Evolutionary conservation across 2,329 filamentous ascomycete genomes (phyloP), one percentile per base, ranked within the genome.

Genomic region (Neofusicoccum parvum): DNA sequence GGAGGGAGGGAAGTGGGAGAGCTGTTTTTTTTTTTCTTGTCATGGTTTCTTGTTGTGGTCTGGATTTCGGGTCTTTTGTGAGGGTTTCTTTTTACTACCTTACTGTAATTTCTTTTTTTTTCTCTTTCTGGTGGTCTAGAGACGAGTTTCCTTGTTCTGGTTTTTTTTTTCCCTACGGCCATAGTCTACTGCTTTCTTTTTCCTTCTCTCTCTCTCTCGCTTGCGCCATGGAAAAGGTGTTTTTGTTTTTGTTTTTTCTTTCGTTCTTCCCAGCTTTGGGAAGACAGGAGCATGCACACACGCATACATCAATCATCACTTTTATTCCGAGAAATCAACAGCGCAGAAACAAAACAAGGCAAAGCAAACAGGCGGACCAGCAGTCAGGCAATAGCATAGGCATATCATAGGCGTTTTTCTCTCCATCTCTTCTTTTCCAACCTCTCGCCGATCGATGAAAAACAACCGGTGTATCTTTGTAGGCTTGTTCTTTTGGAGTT

Each of bases 181-280:
- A 36, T 45, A 7, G 11, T 51, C 32, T 32, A 14, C 11, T 37
- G 5, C 27, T 54, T 48, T 48, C 17, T 14, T 49, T 41, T 23
- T 49, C 27, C 32, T 62, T 12, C 23, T 23, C 23, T 23, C 23
- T 23, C 23, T 23, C 23, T 27, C 17, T 59, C 15, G 15, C 23
- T 20, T 62, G 43, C 27, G 27, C 41, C 56, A 60, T 60, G 56
- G 56, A n/a, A 36, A 60, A 60, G 56, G 43, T 60, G 43, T 59
- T 59, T 10, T 37, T 37, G 4, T 10, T 32, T 23, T 23, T 23
- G 20, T 23, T 23, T 23, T 15, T n/a, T 45, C n/a, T 36, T 17
- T 5, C 3, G 23, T 11, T 45, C 48, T 10, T 10, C 37, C 14
- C 5, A 7, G 27, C 27, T 32, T 32, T 32, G 5, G 27, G 27